phyloP scores from a whole-genome alignment of 75 land plant species.

The Cunninghamia lanceolata region DNA sequence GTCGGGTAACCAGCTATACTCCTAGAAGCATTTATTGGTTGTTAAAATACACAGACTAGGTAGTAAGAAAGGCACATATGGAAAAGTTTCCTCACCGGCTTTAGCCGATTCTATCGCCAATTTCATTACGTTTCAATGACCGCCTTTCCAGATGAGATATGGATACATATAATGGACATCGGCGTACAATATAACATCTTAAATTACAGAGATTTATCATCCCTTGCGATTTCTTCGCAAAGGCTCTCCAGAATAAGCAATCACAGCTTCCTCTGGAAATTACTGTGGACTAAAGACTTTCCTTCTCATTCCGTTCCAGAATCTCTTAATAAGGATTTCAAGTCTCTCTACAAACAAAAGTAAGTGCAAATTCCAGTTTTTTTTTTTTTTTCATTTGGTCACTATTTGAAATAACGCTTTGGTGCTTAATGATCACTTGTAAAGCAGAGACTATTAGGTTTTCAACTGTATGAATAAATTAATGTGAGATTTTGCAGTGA shows the following conservation, averaged over 20 bases:
- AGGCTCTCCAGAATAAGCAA: conserved; percentile 36
- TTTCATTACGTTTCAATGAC: conserved; percentile 10
- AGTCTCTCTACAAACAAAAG: not conserved
- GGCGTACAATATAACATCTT: conserved; percentile 26
- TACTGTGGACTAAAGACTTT: conserved; percentile 40
- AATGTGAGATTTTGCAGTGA: not conserved
- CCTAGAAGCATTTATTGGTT: too few species aligned
- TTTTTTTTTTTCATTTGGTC: not conserved
- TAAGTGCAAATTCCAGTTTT: not conserved
- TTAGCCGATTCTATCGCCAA: not conserved
- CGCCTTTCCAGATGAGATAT: conserved; percentile 66
- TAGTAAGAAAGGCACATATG: not conserved
- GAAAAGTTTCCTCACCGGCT: not conserved
- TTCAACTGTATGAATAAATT: not conserved
- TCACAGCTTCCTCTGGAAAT: conserved; percentile 44
- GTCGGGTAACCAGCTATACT: too few species aligned
- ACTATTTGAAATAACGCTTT: too few species aligned
- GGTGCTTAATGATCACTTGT: not conserved
- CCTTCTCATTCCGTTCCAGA: not conserved
- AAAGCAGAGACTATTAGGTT: not conserved
- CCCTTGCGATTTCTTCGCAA: conserved; percentile 53
- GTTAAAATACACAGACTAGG: too few species aligned
- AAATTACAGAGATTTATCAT: conserved; percentile 59
- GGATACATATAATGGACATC: conserved; percentile 44
- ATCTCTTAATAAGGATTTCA: not conserved